Conservation (phyloP, 768 basidiomycete genomes). For the Crucibulum laeve region DNA sequence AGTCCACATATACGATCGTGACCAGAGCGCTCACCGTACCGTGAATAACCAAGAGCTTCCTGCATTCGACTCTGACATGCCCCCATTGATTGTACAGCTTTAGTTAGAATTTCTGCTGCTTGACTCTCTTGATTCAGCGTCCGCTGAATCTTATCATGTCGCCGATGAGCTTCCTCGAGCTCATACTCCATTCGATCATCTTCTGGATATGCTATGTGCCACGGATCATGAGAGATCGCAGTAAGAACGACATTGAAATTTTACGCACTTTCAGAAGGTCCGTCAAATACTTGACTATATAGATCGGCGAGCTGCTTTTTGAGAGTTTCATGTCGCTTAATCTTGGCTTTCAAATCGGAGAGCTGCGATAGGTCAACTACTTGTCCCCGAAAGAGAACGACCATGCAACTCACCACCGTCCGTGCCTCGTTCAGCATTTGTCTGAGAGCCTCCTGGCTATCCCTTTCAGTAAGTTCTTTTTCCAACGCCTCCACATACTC, state of each 20-base stretch:
- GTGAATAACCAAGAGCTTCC: slow-evolving; percentile 35
- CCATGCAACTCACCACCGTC: slow-evolving; percentile 23
- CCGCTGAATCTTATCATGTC: slow-evolving; percentile 30
- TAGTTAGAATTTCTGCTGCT: slow-evolving; percentile 31
- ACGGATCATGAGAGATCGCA: neutral
- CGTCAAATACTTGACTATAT: slow-evolving; percentile 38
- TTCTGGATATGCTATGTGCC: slow-evolving; percentile 34
- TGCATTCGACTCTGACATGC: slow-evolving; percentile 24
- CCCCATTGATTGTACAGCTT: slow-evolving; percentile 30
- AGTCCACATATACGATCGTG: too few relatives aligned
- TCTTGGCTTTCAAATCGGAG: slow-evolving; percentile 26
- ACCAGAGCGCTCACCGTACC: slow-evolving; percentile 24
- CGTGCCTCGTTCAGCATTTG: slow-evolving; percentile 30
- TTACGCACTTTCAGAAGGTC: slow-evolving; percentile 32
- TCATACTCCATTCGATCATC: slow-evolving; percentile 39
- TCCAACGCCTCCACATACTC: slow-evolving; percentile 44
- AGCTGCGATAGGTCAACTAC: neutral
- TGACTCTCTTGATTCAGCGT: slow-evolving; percentile 34
- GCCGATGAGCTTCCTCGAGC: slow-evolving; percentile 22
- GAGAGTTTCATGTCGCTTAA: slow-evolving; percentile 18
- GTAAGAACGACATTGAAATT: too few relatives aligned
- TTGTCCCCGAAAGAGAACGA: slow-evolving; percentile 17
- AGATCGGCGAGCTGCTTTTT: slow-evolving; percentile 33
- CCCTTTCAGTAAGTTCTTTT: slow-evolving; percentile 32
- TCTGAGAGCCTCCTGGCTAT: slow-evolving; percentile 23